Conservation (phyloP, 768 basidiomycete genomes). For the Podaxis rugospora region DNA sequence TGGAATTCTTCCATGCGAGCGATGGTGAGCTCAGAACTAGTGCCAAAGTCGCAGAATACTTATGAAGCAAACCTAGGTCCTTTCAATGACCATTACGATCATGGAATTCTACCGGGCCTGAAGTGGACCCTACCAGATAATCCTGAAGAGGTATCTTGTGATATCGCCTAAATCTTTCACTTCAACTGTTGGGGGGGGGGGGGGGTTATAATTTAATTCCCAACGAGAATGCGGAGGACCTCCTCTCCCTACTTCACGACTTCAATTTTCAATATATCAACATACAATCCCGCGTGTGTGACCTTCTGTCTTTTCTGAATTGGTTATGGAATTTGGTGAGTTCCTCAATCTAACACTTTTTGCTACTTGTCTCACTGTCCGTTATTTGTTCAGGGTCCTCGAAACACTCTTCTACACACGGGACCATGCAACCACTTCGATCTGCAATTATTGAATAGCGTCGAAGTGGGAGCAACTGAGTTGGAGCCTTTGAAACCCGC, state of each 20-base stretch:
- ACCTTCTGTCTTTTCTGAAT: neutral
- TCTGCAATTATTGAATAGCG: neutral
- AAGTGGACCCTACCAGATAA: neutral
- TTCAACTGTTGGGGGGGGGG: neutral
- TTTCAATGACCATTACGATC: neutral
- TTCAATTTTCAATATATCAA: neutral
- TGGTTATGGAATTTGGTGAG: neutral
- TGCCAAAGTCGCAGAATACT: neutral
- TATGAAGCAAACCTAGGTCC: neutral
- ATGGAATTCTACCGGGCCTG: neutral
- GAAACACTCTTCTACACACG: neutral
- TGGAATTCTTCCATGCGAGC: neutral
- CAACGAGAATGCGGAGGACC: neutral
- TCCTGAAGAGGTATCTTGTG: fast-evolving
- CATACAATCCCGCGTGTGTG: neutral
- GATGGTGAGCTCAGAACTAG: neutral
- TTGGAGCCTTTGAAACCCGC: neutral
- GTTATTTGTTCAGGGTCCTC: neutral
- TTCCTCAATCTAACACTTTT: neutral
- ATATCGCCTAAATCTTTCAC: neutral
- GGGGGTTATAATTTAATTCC: neutral
- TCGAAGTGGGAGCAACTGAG: neutral
- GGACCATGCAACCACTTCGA: neutral
- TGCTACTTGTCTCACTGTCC: neutral
- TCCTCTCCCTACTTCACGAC: neutral